Conservation (phyloP, 345 rosid genomes). For the Diplotaxis tenuifolia region DNA sequence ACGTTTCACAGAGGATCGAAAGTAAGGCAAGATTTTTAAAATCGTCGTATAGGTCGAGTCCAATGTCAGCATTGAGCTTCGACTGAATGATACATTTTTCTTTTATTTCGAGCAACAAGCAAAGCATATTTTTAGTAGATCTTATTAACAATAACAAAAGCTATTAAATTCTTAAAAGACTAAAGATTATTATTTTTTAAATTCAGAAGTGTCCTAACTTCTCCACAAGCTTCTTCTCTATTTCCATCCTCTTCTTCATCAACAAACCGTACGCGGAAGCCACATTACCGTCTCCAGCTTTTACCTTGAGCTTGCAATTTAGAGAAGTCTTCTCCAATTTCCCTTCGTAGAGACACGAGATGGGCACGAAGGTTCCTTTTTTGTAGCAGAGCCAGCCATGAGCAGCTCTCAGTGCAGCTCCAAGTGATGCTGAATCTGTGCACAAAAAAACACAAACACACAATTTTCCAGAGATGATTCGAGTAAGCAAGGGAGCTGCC, state of each 20-base stretch:
- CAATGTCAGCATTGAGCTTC: too few relatives aligned
- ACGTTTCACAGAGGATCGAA: too few relatives aligned
- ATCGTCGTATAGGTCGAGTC: too few relatives aligned
- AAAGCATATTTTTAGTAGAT: not conserved
- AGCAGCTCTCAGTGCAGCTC: constrained; percentile 89
- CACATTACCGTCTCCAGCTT: constrained; percentile 50
- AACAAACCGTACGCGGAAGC: constrained; percentile 50
- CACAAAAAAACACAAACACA: not conserved
- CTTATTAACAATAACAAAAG: not conserved
- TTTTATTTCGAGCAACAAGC: not conserved
- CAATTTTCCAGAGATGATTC: not conserved
- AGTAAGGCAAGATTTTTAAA: too few relatives aligned
- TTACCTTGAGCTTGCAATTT: constrained; percentile 59
- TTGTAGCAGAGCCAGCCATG: constrained; percentile 85
- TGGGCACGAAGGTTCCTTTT: constrained; percentile 63
- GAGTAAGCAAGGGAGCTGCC: not conserved
- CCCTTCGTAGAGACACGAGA: constrained; percentile 60
- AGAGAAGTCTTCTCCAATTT: constrained; percentile 66
- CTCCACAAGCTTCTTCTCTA: constrained; percentile 64
- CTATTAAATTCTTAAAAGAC: not conserved
- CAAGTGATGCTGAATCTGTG: constrained; percentile 93
- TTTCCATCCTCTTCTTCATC: constrained; percentile 73
- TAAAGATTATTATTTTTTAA: not conserved
- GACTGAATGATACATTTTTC: too few relatives aligned
- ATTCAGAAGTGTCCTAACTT: constrained; percentile 61